Percentiles rank a stretch among this genome's conserved stretches.
Conservation (phyloP, 768 basidiomycete species). For the Podaxis mareebaensis region DNA sequence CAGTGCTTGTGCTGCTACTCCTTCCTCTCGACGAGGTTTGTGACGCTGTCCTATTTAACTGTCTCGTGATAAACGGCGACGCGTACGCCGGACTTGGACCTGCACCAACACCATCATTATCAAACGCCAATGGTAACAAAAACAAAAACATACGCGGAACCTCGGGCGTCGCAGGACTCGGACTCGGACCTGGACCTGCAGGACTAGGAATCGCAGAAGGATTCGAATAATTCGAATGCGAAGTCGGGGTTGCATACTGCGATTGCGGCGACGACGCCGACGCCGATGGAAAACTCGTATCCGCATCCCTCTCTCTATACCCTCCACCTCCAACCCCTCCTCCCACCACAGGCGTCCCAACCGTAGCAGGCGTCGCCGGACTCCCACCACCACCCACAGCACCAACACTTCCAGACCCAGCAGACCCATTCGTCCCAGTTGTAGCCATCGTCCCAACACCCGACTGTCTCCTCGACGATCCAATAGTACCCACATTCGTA, state of each 20-base stretch:
- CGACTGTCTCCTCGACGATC: slow-evolving; percentile 2
- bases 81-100: slow-evolving; percentile 51
- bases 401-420: not conserved
- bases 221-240: not conserved
- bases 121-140: slow-evolving; percentile 3
- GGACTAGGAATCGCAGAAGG: not conserved
- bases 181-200: not conserved
- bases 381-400: not conserved
- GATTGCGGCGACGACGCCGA: not conserved
- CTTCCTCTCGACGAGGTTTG: slow-evolving; percentile 64
- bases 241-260: slow-evolving; percentile 14
- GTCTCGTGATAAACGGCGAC: slow-evolving; percentile 60
- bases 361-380: not conserved
- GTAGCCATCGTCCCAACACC: not conserved
- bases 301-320: not conserved
- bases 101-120: slow-evolving; percentile 20
- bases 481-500: not conserved
- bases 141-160: slow-evolving; percentile 42
- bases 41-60: slow-evolving; percentile 65
- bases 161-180: slow-evolving; percentile 34
- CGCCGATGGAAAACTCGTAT: not conserved
- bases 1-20: slow-evolving; percentile 31
- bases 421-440: not conserved
- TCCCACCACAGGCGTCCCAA: not conserved
- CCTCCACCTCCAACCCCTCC: not conserved